Evolutionary conservation across 2,329 filamentous ascomycete species (phyloP), one percentile per base, ranked within the genome.

Genomic region (Zelopaecilomyces penicillatus): DNA sequence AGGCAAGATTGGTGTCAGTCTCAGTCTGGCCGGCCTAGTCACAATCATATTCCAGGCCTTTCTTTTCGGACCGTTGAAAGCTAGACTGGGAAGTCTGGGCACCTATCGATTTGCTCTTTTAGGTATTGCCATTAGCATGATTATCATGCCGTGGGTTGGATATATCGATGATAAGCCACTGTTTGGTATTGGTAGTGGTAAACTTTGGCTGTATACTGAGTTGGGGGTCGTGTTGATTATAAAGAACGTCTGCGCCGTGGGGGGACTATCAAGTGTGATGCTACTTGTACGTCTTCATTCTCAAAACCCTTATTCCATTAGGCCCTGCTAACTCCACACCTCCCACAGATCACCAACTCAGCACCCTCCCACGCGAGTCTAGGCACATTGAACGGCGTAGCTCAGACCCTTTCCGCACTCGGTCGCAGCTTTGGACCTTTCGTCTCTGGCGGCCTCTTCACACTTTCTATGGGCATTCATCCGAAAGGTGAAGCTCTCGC

Each of bases 11-110:
- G 93, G 93, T 1, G 66, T 95, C 12, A 87, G 85, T 1, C 71
- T 96, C 42, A 91, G 87, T 0, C 83, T 95, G 50, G 87, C 91
- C 1, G 90, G 91, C 0, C 63, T 84, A 2, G 81, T 87, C 10
- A 95, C 90, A 1, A 96, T 97, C 32, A 53, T 90, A 5, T 97
- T 97, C 64, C 93, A 98, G 61, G 75, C 94, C 1, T 85, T 86
- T 46, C 67, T 94, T 3, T 97, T 95, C 61, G 85, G 87, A 39
- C 81, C 76, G 19, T 65, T 97, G 31, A 83, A 91, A 54, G 76
- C 84, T 28, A 82, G 78, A 49, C 72, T 94, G 58, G 93, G 93
- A 0, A 97, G 96, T 57, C 80, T 90, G 42, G 81, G 82, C 41
- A 89, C 86, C 0, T 98, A 96, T 59, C 79, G 88, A 10, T 70